These are phyloP conservation scores for Stachybotrys chartarum DNA, from an alignment of 2,329 filamentous ascomycete genomes.

Conservation along the genomic window DNA sequence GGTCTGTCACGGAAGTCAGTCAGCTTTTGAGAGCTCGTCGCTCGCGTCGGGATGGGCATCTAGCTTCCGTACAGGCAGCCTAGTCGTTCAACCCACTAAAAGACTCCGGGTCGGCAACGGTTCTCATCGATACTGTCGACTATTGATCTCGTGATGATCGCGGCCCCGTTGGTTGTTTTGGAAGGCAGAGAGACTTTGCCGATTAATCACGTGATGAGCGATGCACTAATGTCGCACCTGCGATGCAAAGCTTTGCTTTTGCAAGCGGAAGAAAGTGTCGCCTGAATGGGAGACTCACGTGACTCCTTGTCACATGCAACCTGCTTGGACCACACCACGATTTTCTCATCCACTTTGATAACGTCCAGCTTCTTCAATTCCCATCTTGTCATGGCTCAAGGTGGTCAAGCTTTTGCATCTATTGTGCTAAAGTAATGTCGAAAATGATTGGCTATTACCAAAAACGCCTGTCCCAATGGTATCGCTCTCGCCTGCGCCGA, in stretches of 20 bases:
- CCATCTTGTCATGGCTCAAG: no score
- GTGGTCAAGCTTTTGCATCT: no score
- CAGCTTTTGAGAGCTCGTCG: neutral
- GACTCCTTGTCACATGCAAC: no score
- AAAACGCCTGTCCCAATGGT: neutral
- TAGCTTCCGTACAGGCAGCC: neutral
- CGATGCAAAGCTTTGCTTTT: no score
- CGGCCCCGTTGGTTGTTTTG: no score
- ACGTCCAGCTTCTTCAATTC: no score
- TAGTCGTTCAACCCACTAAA: conserved; percentile 8
- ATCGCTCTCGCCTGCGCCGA: neutral
- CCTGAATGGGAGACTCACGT: no score
- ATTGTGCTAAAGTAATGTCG: no score
- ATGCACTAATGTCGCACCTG: neutral
- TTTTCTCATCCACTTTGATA: no score
- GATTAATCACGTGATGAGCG: neutral
- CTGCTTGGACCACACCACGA: no score
- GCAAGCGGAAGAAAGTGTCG: no score
- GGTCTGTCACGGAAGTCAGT: conserved; percentile 19
- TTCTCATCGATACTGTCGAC: neutral
- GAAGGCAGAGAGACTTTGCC: neutral
- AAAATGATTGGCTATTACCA: neutral
- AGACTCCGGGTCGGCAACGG: neutral
- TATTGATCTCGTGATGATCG: neutral
- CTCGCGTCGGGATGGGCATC: neutral